phyloP scores from a whole-genome alignment of 345 rosid genomes.

The Balakata baccata region DNA sequence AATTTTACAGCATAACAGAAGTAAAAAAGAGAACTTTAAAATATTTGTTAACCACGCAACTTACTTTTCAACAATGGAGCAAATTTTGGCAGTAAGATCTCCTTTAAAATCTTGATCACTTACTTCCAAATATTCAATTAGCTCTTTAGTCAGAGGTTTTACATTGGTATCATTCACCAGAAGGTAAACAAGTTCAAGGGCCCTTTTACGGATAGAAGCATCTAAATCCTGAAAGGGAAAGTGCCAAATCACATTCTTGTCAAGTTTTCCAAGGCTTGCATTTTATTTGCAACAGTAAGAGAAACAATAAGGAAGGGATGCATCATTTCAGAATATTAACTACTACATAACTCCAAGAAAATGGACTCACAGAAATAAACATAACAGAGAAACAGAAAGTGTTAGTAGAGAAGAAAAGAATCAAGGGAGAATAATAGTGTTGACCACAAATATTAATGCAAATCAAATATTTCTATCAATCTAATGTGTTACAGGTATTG shows the following conservation, averaged over 20 bases:
- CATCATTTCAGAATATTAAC: background rate
- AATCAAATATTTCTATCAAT: background rate
- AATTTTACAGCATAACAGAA: constrained; percentile 4
- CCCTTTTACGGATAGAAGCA: constrained; percentile 97
- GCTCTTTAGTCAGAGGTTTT: constrained; percentile 82
- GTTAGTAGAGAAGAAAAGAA: background rate
- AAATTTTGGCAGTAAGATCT: constrained; percentile 96
- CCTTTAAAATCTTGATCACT: constrained; percentile 95
- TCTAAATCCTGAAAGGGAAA: constrained; percentile 75
- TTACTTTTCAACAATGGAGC: constrained; percentile 96
- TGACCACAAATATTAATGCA: too few relatives aligned
- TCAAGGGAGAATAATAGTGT: background rate
- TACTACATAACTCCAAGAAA: background rate
- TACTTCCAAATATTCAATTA: constrained; percentile 92
- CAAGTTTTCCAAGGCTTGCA: background rate
- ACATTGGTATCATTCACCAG: constrained; percentile 89
- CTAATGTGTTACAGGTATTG: background rate
- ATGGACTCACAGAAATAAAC: background rate
- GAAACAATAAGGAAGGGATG: constrained; percentile 2
- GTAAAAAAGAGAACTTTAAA: background rate
- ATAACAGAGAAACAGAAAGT: background rate
- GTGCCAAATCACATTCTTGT: constrained; percentile 29
- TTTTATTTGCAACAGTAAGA: constrained; percentile 14
- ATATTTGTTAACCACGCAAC: constrained; percentile 29
- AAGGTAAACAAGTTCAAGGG: constrained; percentile 84